Conservation (phyloP, 2,329 filamentous ascomycete genomes). For the Ascochyta clinopodiicola region DNA sequence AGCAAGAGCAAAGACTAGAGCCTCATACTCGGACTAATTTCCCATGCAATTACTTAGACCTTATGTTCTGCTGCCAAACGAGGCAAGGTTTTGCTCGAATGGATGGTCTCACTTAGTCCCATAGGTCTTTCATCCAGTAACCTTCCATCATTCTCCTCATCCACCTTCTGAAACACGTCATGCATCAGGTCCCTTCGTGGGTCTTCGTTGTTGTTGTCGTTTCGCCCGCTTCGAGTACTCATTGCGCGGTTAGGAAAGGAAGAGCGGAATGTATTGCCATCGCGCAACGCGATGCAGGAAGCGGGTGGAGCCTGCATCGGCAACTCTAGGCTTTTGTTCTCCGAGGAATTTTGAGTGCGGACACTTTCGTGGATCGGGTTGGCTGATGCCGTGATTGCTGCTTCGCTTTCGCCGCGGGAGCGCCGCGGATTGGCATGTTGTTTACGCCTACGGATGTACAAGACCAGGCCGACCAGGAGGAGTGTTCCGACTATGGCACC, state of each 20-base stretch:
- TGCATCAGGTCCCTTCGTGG: conserved; percentile 16
- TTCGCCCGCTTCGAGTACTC: no score
- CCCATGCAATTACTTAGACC: neutral
- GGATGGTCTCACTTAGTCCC: conserved; percentile 27
- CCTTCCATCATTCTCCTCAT: conserved; percentile 25
- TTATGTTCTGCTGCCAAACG: conserved; percentile 21
- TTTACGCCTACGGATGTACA: neutral
- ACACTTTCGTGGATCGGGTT: neutral
- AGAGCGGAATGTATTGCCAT: no score
- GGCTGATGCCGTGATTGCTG: no score
- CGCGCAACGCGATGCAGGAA: no score
- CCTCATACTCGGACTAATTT: no score
- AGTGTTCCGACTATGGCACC: neutral
- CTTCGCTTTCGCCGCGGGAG: no score
- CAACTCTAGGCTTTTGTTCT: no score
- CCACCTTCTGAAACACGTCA: conserved; percentile 17
- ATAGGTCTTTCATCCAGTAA: conserved; percentile 25
- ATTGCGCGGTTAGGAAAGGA: no score
- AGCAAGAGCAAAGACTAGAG: no score
- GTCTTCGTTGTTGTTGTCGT: neutral
- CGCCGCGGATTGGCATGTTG: neutral
- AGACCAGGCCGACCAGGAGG: neutral
- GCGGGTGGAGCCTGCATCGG: no score
- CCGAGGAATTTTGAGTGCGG: neutral
- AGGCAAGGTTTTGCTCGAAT: conserved; percentile 21